These are phyloP conservation scores for Babesia sp. DNA, from an alignment of 169 alveolate genomes.

Conservation along the genomic window DNA sequence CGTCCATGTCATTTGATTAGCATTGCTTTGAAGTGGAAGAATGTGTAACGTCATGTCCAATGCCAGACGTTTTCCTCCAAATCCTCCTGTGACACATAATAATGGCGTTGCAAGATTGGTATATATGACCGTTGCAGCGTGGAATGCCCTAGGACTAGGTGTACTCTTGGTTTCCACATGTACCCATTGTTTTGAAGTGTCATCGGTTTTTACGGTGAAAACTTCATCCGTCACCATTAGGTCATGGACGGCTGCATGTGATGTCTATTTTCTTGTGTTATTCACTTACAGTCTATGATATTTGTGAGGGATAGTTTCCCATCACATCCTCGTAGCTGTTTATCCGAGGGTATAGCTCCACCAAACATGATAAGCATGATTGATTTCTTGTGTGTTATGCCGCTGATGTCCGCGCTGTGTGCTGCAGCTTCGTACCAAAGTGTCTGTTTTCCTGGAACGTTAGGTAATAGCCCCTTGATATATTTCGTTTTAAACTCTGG, in stretches of 20 bases:
- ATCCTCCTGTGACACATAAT: slow-evolving; percentile 51
- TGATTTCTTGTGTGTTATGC: not conserved
- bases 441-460: not conserved
- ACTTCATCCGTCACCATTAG: slow-evolving; percentile 36
- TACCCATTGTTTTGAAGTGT: slow-evolving; percentile 18
- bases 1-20: slow-evolving; percentile 10
- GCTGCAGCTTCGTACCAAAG: too few relatives aligned
- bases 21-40: slow-evolving; percentile 5
- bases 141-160: slow-evolving; percentile 66
- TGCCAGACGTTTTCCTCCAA: slow-evolving; percentile 12
- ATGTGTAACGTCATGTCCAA: slow-evolving; percentile 37
- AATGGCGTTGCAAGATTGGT: slow-evolving; percentile 44
- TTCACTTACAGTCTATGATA: slow-evolving; percentile 10
- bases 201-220: slow-evolving; percentile 2
- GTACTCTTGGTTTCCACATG: slow-evolving; percentile 2
- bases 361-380: slow-evolving; percentile 6
- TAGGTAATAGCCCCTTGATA: slow-evolving; percentile 1
- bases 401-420: not conserved
- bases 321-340: slow-evolving; percentile 3
- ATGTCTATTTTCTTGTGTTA: not conserved
- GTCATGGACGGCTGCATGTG: slow-evolving; percentile 13
- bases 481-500: slow-evolving; percentile 5
- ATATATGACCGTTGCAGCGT: slow-evolving; percentile 58
- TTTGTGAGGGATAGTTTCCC: not conserved
- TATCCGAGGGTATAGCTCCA: slow-evolving; percentile 11